Base-by-base conservation (phyloP, 805 yeast species). In the Hanseniaspora mollemarum region DNA sequence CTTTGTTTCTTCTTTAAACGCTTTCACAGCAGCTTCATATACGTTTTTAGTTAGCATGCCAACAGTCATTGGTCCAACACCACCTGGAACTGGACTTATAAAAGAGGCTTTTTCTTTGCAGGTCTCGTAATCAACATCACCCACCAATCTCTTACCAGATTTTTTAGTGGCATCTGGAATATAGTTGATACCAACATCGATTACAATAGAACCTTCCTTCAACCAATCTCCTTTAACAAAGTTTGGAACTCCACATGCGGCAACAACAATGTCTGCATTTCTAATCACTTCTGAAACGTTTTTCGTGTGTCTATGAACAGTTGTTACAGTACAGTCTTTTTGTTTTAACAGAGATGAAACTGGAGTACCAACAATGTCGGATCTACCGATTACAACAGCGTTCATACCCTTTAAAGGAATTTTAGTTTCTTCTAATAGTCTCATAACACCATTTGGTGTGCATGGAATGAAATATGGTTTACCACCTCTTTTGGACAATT, bases 41-140 rank as follows among this genome's bases (percentile, higher is more conserved):
- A 90, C 90, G 62, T 92, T 90, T 56, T 82, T 76, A 55, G 88
- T 76, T 54, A 90, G 77, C 96, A 88, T 87, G 37, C 95, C 95
- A 43, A 90, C 96, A 25, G 98, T 90, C 97, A 90, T 90, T 56
- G 98, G 98, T 37, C 98, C 98, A 55, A 90, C 97, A 59, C 97
- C 97, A 63, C 97, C 97, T 29, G 98, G 98, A 51, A 90, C 98
- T 16, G 98, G 98, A 5, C 97, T 88, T 55, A 92, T 76, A 58
- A 74, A 76, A 7, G 80, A 71, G 4, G 87, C 80, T 56, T 71
- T 75, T 35, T 69, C 66, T 52, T 72, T 66, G 50, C 86, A 88
- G 28, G 79, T 69, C 50, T 71, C 83, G 60, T 73, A 90, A 60
- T 88, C 96, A 40, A 87, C 96, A 65, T 90, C 98, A 56, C 98